A percentile compares a stretch with the other conserved stretches of the same genome.
These are phyloP conservation scores for Candida qinlingensis DNA, from an alignment of 805 yeast species.

Conservation along the genomic window DNA sequence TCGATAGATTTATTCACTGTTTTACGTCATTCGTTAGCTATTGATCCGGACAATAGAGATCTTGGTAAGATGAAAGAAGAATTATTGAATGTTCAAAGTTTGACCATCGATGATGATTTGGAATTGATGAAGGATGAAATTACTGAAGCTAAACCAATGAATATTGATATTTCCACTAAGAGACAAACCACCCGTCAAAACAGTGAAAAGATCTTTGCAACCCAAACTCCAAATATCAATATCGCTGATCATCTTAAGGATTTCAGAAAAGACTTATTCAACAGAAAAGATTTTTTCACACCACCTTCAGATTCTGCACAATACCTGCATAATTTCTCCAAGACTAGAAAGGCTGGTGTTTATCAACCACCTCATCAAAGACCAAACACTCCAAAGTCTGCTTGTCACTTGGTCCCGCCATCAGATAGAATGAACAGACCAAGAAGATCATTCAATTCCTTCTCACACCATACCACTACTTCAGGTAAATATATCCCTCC, in stretches of 20 bases:
- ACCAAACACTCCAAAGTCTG: slow-evolving; percentile 20
- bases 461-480: slow-evolving; percentile 22
- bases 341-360: slow-evolving; percentile 20
- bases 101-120: slow-evolving; percentile 81
- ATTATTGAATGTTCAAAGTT: slow-evolving; percentile 51
- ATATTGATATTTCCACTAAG: slow-evolving; percentile 11
- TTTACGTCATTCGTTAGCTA: slow-evolving; percentile 66
- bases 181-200: slow-evolving; percentile 25
- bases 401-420: slow-evolving; percentile 12
- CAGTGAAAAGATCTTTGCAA: slow-evolving; percentile 43
- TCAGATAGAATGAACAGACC: slow-evolving; percentile 7
- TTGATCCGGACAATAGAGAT: slow-evolving; percentile 84
- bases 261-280: slow-evolving; percentile 34
- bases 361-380: slow-evolving; percentile 25
- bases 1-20: slow-evolving; percentile 83
- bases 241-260: slow-evolving; percentile 35
- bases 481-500: slow-evolving; percentile 69
- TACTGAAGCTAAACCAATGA: slow-evolving; percentile 18
- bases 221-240: slow-evolving; percentile 52
- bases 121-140: slow-evolving; percentile 38
- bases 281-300: slow-evolving; percentile 70
- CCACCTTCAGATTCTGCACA: slow-evolving; percentile 70
- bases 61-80: slow-evolving; percentile 56
- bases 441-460: slow-evolving; percentile 23
- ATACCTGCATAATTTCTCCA: slow-evolving; percentile 61